These are phyloP conservation scores for Gossypium schwendimanii DNA, from an alignment of 441 rosid species.

Conservation along the genomic window DNA sequence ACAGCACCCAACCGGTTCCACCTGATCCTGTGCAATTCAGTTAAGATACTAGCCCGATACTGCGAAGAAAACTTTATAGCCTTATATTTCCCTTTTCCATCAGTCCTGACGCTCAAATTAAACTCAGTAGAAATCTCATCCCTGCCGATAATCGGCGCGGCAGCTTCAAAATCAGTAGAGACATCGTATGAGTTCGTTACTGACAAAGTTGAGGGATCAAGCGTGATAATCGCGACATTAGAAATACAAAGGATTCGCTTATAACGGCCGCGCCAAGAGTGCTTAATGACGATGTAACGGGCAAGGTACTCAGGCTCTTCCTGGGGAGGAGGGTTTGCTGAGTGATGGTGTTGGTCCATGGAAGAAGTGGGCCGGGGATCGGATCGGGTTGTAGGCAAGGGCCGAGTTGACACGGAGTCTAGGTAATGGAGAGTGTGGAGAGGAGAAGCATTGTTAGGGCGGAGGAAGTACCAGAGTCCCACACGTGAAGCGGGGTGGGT, in stretches of 20 bases:
- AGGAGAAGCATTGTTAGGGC: conserved; percentile 63
- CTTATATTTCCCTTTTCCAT: conserved; percentile 88
- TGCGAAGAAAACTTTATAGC: conserved; percentile 75
- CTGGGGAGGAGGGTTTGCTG: conserved; percentile 23
- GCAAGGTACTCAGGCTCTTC: conserved; percentile 97
- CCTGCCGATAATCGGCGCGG: conserved; percentile 64
- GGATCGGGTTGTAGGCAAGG: conserved; percentile 23
- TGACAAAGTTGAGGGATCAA: conserved; percentile 71
- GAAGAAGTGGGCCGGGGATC: conserved; percentile 12
- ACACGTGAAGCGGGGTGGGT: conserved; percentile 42
- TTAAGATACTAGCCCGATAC: conserved; percentile 74
- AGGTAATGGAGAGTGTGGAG: conserved; percentile 51
- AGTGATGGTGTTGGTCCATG: conserved; percentile 26
- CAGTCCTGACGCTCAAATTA: conserved; percentile 71
- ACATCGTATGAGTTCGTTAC: conserved; percentile 82
- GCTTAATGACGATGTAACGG: conserved; percentile 80
- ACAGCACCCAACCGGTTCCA: conserved; percentile 59
- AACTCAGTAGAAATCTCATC: conserved; percentile 81
- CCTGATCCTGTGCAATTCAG: conserved; percentile 77
- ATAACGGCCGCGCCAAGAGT: conserved; percentile 98
- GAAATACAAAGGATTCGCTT: conserved; percentile 89
- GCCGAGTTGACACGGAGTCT: conserved; percentile 31
- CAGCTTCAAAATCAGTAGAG: conserved; percentile 69
- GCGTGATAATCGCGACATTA: conserved; percentile 54
- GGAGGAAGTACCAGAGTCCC: conserved; percentile 68